These are phyloP conservation scores for Rasamsonia emersonii DNA, from an alignment of 2,329 filamentous ascomycete species.

Conservation along the genomic window DNA sequence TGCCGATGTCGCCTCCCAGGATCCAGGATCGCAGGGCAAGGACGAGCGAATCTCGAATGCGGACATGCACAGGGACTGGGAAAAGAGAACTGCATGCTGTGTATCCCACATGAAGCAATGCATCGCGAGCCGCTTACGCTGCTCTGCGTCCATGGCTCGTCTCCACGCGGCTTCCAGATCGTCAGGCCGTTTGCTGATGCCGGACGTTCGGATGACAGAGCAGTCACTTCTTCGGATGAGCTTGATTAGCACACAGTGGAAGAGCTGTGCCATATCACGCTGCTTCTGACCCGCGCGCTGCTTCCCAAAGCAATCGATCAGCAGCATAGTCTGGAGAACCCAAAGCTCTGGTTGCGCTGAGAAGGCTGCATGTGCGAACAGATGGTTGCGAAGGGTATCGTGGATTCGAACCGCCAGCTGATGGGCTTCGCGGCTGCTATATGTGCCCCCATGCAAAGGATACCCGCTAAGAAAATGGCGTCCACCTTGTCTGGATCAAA, in stretches of 20 bases:
- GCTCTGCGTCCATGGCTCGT: conserved; percentile 47
- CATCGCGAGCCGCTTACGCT: conserved; percentile 52
- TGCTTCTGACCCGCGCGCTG: conserved; percentile 54
- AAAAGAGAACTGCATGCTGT: conserved; percentile 56
- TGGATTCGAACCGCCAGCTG: conserved; percentile 55
- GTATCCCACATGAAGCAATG: conserved; percentile 61
- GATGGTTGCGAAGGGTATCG: conserved; percentile 50
- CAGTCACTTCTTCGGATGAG: conserved; percentile 46
- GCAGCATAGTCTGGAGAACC: conserved; percentile 52
- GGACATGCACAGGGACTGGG: conserved; percentile 59
- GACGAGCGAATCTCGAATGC: conserved; percentile 53
- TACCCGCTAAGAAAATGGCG: conserved; percentile 45
- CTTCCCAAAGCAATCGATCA: conserved; percentile 59
- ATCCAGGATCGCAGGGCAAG: conserved; percentile 45
- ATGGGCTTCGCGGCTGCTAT: conserved; percentile 50
- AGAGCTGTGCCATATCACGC: conserved; percentile 55
- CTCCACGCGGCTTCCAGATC: conserved; percentile 43
- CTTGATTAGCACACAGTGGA: conserved; percentile 48
- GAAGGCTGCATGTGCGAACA: conserved; percentile 51
- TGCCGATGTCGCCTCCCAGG: conserved; percentile 52
- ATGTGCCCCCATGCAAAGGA: conserved; percentile 56
- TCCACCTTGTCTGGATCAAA: conserved; percentile 46
- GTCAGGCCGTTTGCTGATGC: conserved; percentile 24
- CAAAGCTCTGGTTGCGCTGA: conserved; percentile 52
- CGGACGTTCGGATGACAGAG: conserved; percentile 36